Evolutionary conservation across 257 asterid genomes (phyloP).

Genomic region (Rhazya stricta): DNA sequence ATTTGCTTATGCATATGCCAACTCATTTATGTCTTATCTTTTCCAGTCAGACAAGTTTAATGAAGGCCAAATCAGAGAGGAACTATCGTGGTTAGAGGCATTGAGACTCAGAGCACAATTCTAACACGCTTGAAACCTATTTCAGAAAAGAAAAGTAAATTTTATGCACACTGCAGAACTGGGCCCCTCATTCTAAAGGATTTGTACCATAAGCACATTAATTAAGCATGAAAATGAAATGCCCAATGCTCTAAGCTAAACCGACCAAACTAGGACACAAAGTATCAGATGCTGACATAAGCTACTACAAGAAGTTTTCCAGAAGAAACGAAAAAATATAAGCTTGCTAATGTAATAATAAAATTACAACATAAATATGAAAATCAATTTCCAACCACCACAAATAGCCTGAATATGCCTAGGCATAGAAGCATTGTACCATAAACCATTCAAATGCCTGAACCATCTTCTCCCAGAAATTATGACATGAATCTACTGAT

Average conservation of each 20-base stretch:
- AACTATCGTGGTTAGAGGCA: neutral
- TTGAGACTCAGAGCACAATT: neutral
- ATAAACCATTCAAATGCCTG: neutral
- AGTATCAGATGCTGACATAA: neutral
- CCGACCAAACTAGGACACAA: neutral
- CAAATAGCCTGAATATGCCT: neutral
- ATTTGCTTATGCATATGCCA: neutral
- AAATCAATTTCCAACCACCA: neutral
- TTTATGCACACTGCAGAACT: neutral
- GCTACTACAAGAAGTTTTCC: neutral
- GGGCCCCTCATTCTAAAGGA: neutral
- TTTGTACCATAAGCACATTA: neutral
- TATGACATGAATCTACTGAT: neutral
- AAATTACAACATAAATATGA: neutral
- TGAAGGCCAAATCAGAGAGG: neutral
- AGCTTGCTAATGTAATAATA: neutral
- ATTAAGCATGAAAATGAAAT: neutral
- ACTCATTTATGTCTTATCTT: neutral
- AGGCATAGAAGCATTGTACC: neutral
- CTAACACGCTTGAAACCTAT: neutral
- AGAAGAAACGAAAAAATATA: no score
- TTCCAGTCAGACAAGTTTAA: neutral
- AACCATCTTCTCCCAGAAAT: neutral
- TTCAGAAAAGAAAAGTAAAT: neutral
- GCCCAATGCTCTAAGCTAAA: neutral